Percentiles rank a stretch among this genome's conserved stretches.
phyloP scores from a whole-genome alignment of 257 asterid genomes.

The Primulina eburnea region DNA sequence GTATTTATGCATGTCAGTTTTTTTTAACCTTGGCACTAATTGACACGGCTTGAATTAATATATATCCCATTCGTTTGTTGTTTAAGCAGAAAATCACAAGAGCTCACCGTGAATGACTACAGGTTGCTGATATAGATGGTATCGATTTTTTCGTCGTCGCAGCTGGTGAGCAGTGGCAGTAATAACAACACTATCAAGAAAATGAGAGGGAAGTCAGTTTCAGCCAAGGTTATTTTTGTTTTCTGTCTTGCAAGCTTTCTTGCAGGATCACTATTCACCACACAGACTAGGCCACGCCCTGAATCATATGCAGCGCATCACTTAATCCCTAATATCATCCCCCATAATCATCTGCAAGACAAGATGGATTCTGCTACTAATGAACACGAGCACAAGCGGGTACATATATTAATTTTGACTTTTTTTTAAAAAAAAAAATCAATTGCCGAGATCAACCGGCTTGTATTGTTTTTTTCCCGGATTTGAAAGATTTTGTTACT shows the following conservation, averaged over 20 bases:
- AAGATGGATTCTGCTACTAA: slow-evolving; percentile 25
- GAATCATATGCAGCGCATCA: slow-evolving; percentile 16
- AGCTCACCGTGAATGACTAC: not conserved
- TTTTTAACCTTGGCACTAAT: too few relatives aligned
- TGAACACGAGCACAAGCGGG: slow-evolving; percentile 51
- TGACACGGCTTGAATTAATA: too few relatives aligned
- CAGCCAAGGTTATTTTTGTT: slow-evolving; percentile 42
- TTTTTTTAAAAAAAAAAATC: not conserved
- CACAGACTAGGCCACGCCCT: slow-evolving; percentile 33
- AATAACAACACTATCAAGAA: slow-evolving; percentile 24
- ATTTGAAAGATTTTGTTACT: not conserved
- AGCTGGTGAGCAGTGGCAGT: slow-evolving; percentile 11
- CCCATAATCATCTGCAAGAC: slow-evolving; percentile 12
- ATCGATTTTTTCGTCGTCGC: slow-evolving; percentile 24
- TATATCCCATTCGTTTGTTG: not conserved
- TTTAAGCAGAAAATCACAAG: slow-evolving; percentile 11
- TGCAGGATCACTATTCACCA: slow-evolving; percentile 53
- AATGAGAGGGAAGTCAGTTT: slow-evolving; percentile 48
- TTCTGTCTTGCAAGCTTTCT: slow-evolving; percentile 61
- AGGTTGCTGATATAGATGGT: slow-evolving; percentile 23
- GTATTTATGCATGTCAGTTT: not conserved
- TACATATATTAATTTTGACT: not conserved
- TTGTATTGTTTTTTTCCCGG: not conserved
- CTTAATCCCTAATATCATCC: slow-evolving; percentile 10
- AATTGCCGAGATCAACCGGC: too few relatives aligned